phyloP scores from a whole-genome alignment of 345 rosid species.

The Passiflora organensis region DNA sequence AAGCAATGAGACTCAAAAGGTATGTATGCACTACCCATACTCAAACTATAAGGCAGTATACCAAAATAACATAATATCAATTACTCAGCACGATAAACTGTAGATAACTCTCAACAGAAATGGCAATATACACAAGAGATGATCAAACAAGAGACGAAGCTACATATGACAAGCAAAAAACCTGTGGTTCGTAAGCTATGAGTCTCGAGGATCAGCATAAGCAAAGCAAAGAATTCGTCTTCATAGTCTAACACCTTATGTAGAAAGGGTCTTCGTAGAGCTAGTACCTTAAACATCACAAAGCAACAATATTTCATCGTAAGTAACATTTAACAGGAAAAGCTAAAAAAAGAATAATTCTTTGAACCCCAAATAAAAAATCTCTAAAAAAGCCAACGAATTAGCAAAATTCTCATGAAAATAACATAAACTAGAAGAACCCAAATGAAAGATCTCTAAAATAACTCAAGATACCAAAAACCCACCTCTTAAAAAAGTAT shows the following conservation, averaged over 20 bases:
- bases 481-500: too few relatives aligned
- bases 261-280: slow-evolving; percentile 81
- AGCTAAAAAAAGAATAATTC: background rate
- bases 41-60: background rate
- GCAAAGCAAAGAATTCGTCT: slow-evolving; percentile 86
- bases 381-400: too few relatives aligned
- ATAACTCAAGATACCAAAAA: too few relatives aligned
- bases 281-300: slow-evolving; percentile 63
- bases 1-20: slow-evolving; percentile 6
- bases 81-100: too few relatives aligned
- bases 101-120: background rate
- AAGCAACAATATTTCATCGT: slow-evolving; percentile 6
- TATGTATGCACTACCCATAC: slow-evolving; percentile 3
- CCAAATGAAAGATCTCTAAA: slow-evolving; percentile 2
- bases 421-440: slow-evolving; percentile 8
- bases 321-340: background rate
- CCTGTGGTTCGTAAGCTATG: slow-evolving; percentile 97
- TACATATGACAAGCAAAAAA: background rate
- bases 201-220: slow-evolving; percentile 84
- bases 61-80: background rate
- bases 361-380: too few relatives aligned
- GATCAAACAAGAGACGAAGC: background rate
- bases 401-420: slow-evolving; percentile 1
- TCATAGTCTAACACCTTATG: slow-evolving; percentile 88
- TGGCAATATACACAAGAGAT: background rate